These are phyloP conservation scores for Pseudocercospora vitis DNA, from an alignment of 2,329 filamentous ascomycete genomes.

Conservation along the genomic window DNA sequence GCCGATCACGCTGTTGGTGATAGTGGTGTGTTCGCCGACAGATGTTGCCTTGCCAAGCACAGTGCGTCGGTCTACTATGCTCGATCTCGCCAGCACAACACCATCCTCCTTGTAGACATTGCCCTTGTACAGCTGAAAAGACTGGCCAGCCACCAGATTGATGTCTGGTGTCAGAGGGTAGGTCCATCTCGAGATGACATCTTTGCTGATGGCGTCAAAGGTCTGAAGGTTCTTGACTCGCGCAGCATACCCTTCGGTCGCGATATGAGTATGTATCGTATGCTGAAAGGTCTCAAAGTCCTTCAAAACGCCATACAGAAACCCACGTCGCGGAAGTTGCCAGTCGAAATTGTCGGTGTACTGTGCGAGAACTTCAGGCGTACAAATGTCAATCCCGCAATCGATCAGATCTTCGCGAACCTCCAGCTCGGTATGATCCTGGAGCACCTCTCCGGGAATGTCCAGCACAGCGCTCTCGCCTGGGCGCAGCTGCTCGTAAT, in stretches of 20 bases:
- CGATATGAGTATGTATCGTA: slow-evolving; percentile 88
- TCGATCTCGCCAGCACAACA: slow-evolving; percentile 71
- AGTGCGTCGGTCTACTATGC: slow-evolving; percentile 65
- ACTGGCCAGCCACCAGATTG: slow-evolving; percentile 76
- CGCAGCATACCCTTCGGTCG: slow-evolving; percentile 80
- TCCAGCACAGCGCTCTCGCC: slow-evolving; percentile 61
- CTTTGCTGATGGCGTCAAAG: slow-evolving; percentile 84
- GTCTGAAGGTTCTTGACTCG: slow-evolving; percentile 81
- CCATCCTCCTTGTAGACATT: slow-evolving; percentile 76
- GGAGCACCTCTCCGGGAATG: slow-evolving; percentile 77
- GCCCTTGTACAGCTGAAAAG: slow-evolving; percentile 68
- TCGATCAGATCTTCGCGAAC: slow-evolving; percentile 87
- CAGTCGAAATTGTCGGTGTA: slow-evolving; percentile 99
- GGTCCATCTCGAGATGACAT: slow-evolving; percentile 83
- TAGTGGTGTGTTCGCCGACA: slow-evolving; percentile 68
- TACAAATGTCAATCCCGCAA: slow-evolving; percentile 95
- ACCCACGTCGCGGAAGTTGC: slow-evolving; percentile 82
- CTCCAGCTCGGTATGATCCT: slow-evolving; percentile 72
- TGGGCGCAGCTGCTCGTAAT: slow-evolving; percentile 88
- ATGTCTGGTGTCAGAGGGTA: slow-evolving; percentile 87
- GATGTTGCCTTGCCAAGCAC: slow-evolving; percentile 75
- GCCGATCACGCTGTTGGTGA: slow-evolving; percentile 78
- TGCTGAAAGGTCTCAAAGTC: slow-evolving; percentile 97
- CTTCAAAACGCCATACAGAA: slow-evolving; percentile 88
- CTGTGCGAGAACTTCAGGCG: slow-evolving; percentile 86